Evolutionary conservation across 2,329 filamentous ascomycete genomes (phyloP).

Genomic region (Bipolaris oryzae): DNA sequence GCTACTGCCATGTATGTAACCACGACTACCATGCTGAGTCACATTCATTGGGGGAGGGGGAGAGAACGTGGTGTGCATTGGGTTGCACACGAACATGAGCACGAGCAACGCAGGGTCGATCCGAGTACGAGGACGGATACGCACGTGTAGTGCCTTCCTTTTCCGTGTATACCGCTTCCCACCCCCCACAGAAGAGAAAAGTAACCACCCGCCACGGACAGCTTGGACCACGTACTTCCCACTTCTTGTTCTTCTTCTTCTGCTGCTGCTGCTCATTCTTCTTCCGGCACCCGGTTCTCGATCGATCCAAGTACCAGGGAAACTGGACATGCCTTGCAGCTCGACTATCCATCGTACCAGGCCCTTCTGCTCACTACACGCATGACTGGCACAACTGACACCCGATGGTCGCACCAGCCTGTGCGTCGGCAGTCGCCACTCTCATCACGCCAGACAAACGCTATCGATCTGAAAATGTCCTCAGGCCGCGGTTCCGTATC

Average conservation of each 20-base stretch:
- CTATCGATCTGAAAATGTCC: background rate
- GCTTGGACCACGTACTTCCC: background rate
- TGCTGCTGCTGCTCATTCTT: background rate
- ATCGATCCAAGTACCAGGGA: background rate
- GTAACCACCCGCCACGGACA: background rate
- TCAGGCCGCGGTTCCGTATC: conserved; percentile 1
- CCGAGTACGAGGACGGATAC: conserved; percentile 8
- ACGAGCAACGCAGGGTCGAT: conserved; percentile 6
- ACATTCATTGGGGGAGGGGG: background rate
- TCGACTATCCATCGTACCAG: background rate
- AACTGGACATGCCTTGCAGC: background rate
- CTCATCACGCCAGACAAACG: background rate
- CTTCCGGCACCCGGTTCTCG: background rate
- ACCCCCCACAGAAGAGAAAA: conserved; percentile 1
- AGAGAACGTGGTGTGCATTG: conserved; percentile 1
- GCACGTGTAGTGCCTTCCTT: conserved; percentile 13
- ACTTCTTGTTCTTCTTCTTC: no score
- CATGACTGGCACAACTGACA: background rate
- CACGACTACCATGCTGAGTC: background rate
- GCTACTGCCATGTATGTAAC: background rate
- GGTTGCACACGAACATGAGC: background rate
- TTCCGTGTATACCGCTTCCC: conserved; percentile 1
- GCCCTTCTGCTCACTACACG: background rate
- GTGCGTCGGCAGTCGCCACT: background rate
- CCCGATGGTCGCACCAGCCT: background rate